These are phyloP conservation scores for Trypanosoma scelopori DNA, from an alignment of 208 protist genomes.

Conservation along the genomic window DNA sequence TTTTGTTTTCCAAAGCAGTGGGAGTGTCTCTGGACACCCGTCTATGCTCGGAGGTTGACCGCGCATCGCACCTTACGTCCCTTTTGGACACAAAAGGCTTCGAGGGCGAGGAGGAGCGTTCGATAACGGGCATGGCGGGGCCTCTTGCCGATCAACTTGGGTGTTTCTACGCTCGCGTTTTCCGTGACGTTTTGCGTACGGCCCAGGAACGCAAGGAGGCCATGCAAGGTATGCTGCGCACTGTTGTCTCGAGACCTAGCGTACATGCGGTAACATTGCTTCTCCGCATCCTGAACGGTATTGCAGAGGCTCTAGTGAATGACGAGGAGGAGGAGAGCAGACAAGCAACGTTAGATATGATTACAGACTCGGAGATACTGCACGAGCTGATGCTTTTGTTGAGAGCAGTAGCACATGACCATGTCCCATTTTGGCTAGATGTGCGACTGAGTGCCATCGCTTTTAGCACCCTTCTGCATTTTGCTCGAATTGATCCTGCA, in stretches of 20 bases:
- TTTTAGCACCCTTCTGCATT: slow-evolving; percentile 62
- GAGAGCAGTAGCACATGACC: slow-evolving; percentile 69
- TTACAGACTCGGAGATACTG: slow-evolving; percentile 35
- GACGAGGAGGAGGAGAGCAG: slow-evolving; percentile 36
- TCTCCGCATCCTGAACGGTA: slow-evolving; percentile 49
- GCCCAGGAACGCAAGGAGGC: slow-evolving; percentile 40
- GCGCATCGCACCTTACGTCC: slow-evolving; percentile 43
- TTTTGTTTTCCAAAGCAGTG: slow-evolving; percentile 64
- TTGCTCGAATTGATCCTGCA: slow-evolving; percentile 47
- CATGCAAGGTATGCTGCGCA: slow-evolving; percentile 30
- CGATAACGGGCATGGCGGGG: slow-evolving; percentile 30
- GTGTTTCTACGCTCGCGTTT: slow-evolving; percentile 65
- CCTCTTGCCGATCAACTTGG: slow-evolving; percentile 47
- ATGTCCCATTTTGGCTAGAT: slow-evolving; percentile 84
- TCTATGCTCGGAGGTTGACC: slow-evolving; percentile 78
- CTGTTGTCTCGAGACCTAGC: slow-evolving; percentile 34
- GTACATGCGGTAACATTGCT: slow-evolving; percentile 48
- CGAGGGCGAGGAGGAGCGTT: slow-evolving; percentile 57
- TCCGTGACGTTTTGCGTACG: slow-evolving; percentile 31
- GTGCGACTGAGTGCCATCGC: slow-evolving; percentile 69
- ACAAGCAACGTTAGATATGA: slow-evolving; percentile 15
- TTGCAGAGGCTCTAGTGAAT: slow-evolving; percentile 34
- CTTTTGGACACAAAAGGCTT: slow-evolving; percentile 71
- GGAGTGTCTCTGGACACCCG: slow-evolving; percentile 56
- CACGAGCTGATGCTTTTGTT: slow-evolving; percentile 38